A percentile compares a stretch with the other conserved stretches of the same genome.
These are phyloP conservation scores for Flaveria floridana DNA, from an alignment of 140 eudicot genomes.

Conservation along the genomic window DNA sequence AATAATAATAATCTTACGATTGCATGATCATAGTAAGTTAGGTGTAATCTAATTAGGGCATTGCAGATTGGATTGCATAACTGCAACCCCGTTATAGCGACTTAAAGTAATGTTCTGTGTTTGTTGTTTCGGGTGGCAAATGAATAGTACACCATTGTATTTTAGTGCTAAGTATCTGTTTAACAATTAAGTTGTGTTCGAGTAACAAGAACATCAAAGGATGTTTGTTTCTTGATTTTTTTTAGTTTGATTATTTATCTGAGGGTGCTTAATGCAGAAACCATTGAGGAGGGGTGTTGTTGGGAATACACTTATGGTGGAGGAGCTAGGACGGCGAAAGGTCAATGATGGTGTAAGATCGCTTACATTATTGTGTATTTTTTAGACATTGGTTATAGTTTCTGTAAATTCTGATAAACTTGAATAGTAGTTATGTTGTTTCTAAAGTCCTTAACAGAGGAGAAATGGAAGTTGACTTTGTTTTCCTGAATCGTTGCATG, in stretches of 20 bases:
- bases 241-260: background rate
- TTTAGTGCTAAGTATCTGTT: no score
- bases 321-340: constrained; percentile 73
- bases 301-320: constrained; percentile 81
- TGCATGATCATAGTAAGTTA: background rate
- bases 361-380: background rate
- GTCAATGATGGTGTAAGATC: constrained; percentile 71
- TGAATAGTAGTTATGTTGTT: background rate
- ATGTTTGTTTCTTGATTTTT: background rate
- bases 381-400: background rate
- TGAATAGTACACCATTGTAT: background rate
- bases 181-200: no score
- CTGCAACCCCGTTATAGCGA: background rate
- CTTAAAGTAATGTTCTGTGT: background rate
- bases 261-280: constrained; percentile 57
- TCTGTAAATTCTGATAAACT: background rate
- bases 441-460: background rate
- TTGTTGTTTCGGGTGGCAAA: background rate
- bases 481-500: constrained; percentile 12
- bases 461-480: background rate
- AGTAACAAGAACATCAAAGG: background rate
- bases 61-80: no score
- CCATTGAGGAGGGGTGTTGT: constrained; percentile 81
- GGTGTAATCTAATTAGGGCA: background rate
- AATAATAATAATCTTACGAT: background rate